These are phyloP conservation scores for Melampsora abietis-canadensis DNA, from an alignment of 1,284 basidiomycete genomes.

Conservation along the genomic window DNA sequence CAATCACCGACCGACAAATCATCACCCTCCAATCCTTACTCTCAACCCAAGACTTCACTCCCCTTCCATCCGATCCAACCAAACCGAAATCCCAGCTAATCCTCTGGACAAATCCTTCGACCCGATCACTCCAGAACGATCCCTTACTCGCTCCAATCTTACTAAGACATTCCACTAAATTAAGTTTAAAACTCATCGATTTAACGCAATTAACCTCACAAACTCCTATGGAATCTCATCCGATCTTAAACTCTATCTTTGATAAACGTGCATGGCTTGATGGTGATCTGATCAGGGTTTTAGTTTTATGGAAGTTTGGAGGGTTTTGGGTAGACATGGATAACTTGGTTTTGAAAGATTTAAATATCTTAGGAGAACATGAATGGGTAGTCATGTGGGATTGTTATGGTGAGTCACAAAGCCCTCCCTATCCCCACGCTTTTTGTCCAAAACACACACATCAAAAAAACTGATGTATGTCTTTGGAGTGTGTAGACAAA, in stretches of 20 bases:
- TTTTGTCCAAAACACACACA: too few relatives aligned
- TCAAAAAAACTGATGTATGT: neutral
- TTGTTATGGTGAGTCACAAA: slow-evolving; percentile 70
- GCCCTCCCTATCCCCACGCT: neutral
- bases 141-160: slow-evolving; percentile 64
- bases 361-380: slow-evolving; percentile 76
- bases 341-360: slow-evolving; percentile 75
- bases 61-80: slow-evolving; percentile 60
- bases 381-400: slow-evolving; percentile 92
- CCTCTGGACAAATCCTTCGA: slow-evolving; percentile 20
- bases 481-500: slow-evolving; percentile 62
- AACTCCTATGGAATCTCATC: slow-evolving; percentile 68
- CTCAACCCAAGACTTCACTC: slow-evolving; percentile 71
- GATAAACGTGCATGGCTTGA: slow-evolving; percentile 87
- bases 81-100: slow-evolving; percentile 82
- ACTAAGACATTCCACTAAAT: slow-evolving; percentile 64
- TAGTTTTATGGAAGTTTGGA: slow-evolving; percentile 82
- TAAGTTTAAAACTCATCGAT: slow-evolving; percentile 67
- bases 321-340: slow-evolving; percentile 97
- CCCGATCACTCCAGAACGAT: slow-evolving; percentile 60
- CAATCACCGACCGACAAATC: slow-evolving; percentile 74
- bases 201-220: slow-evolving; percentile 66
- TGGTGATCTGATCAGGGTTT: slow-evolving; percentile 76
- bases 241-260: slow-evolving; percentile 58
- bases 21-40: slow-evolving; percentile 84